Evolutionary conservation across 495 filamentous ascomycete species (phyloP).

Genomic region (Letharia lupina): DNA sequence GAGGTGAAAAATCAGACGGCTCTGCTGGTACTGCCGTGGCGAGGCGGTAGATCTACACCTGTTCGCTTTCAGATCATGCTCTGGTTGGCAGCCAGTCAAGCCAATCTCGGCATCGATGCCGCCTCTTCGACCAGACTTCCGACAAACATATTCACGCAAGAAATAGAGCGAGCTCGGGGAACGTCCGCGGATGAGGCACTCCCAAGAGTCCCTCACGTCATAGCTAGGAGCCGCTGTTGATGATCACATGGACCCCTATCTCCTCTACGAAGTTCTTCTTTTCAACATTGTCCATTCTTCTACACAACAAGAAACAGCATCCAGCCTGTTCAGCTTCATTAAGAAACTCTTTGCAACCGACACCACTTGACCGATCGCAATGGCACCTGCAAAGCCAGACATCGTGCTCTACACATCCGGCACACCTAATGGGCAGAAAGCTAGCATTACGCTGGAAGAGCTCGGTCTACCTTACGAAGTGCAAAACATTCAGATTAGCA

Average conservation of each 20-base stretch:
- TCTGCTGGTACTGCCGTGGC: no score
- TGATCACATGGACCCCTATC: not conserved
- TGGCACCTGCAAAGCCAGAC: conserved; percentile 21
- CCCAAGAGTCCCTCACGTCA: not conserved
- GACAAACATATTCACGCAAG: not conserved
- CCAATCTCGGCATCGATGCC: not conserved
- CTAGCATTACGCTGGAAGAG: conserved; percentile 76
- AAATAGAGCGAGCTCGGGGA: not conserved
- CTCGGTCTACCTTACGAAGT: conserved; percentile 59
- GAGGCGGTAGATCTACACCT: not conserved
- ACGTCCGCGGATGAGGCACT: not conserved
- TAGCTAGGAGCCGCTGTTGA: not conserved
- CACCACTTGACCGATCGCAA: not conserved
- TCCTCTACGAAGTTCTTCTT: not conserved
- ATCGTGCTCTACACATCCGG: conserved; percentile 34
- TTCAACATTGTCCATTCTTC: not conserved
- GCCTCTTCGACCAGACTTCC: not conserved
- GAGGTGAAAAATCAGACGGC: not conserved
- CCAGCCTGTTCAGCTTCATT: not conserved
- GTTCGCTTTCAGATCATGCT: not conserved
- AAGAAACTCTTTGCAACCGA: not conserved
- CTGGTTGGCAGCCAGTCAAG: not conserved
- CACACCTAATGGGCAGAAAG: conserved; percentile 48
- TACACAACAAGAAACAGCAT: not conserved
- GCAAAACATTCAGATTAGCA: conserved; percentile 52